Base-by-base conservation (phyloP, 345 rosid genomes). In the Cardamine resedifolia region DNA sequence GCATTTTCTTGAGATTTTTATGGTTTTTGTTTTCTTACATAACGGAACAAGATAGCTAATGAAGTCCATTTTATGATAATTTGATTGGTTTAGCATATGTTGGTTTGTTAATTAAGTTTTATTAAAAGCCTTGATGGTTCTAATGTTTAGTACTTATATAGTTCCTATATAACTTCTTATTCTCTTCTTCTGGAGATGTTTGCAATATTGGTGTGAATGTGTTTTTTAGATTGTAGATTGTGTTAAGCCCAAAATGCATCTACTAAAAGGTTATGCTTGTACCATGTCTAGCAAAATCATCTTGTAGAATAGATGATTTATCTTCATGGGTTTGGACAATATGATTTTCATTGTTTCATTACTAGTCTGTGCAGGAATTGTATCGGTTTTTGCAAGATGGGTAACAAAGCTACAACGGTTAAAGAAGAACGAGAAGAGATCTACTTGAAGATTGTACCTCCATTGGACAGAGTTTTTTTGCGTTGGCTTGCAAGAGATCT, bases 401-500 rank as follows among this genome's bases (percentile, higher is more conserved):
- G 97, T 57, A 89, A 85, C 80, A 87, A 87, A 69, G 90, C 84
- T 26, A 85, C 60, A 64, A 89, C 87, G 12, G 86, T 49, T 60
- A 85, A 79, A 84, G 81, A 83, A 76, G 88, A 81, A 73, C 86
- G 82, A 30, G 80, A 79, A 71, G 90, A 81, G 79, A 59, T 81
- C 7, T 72, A 77, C 26, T 20, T 85, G 83, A 90, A 84, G 81
- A 63, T 86, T 33, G 82, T 84, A 68, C 96, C 96, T 55, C 85
- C 92, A 39, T 15, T 90, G 71, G 96, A 89, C 75, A 86, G 5
- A 47, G 81, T 79, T 65, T 86, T 82, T 58, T 33, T 82, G 5
- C 87, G 86, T 48, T 92, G 96, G 96, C 92, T 92, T 41, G 79
- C 85, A 2, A 87, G 90, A 63, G 96, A 89, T 79, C 81, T 92